A percentile compares a stretch with the other conserved stretches of the same genome.
Conservation (phyloP, 257 asterid species). For the Echites panduratus region DNA sequence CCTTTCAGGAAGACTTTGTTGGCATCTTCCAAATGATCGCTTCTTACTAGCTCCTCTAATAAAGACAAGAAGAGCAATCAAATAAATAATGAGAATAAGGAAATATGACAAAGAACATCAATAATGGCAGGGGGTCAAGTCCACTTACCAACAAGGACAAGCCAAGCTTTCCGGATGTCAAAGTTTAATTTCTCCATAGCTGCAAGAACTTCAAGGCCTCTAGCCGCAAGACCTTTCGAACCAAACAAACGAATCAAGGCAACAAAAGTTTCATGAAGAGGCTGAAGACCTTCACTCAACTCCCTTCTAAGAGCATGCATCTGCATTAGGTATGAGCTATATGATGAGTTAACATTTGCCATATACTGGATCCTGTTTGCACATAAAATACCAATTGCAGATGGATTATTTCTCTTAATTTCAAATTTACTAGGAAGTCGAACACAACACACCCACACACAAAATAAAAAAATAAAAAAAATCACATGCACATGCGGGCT, state of each 20-base stretch:
- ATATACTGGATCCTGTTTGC: constrained; percentile 7
- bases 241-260: constrained; percentile 91
- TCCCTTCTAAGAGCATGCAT: constrained; percentile 98
- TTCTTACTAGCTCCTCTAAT: constrained; percentile 90
- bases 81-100: constrained; percentile 17
- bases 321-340: constrained; percentile 39
- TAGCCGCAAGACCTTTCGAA: constrained; percentile 70
- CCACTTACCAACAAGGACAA: constrained; percentile 82
- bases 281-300: constrained; percentile 91
- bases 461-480: neutral
- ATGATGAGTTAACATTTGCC: neutral
- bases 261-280: constrained; percentile 89
- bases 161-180: constrained; percentile 94
- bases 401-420: neutral
- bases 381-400: constrained; percentile 1
- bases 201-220: constrained; percentile 91
- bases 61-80: constrained; percentile 22
- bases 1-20: constrained; percentile 89
- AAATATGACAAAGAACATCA: constrained; percentile 17
- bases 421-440: neutral
- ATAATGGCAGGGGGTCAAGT: constrained; percentile 24
- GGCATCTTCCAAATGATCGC: constrained; percentile 82
- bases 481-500: no score
- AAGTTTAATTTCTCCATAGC: constrained; percentile 95
- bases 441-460: neutral